These are phyloP conservation scores for Fraxinus cuspidata DNA, from an alignment of 257 asterid species.

Conservation along the genomic window DNA sequence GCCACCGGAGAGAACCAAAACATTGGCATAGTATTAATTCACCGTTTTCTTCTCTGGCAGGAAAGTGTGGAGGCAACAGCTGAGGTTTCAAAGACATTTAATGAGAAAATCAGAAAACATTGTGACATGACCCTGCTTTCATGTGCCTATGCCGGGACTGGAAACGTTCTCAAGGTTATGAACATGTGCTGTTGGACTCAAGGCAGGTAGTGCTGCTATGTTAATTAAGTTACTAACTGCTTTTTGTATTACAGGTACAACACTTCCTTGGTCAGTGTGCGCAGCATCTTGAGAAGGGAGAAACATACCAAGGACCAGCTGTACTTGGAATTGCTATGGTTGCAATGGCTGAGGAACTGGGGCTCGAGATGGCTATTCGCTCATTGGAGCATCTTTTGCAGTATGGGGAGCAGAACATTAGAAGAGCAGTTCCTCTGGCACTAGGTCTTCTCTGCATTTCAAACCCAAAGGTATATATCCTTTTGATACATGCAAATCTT, in stretches of 20 bases:
- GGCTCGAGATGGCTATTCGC: constrained; percentile 95
- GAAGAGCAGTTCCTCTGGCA: constrained; percentile 92
- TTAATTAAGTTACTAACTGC: constrained; percentile 21
- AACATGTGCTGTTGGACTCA: constrained; percentile 3
- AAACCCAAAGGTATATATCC: constrained; percentile 70
- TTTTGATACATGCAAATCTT: neutral
- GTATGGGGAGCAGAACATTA: constrained; percentile 88
- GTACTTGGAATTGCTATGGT: constrained; percentile 99
- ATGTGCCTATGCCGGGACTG: constrained; percentile 98
- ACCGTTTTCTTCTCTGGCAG: constrained; percentile 37
- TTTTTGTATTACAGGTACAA: constrained; percentile 68
- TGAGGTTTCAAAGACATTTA: constrained; percentile 83
- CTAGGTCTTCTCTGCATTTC: constrained; percentile 94
- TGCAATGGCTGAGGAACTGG: constrained; percentile 97
- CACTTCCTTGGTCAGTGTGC: constrained; percentile 94
- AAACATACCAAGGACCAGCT: constrained; percentile 87
- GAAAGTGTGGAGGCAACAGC: constrained; percentile 90
- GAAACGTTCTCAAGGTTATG: constrained; percentile 88
- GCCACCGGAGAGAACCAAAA: constrained; percentile 2
- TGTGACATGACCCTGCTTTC: constrained; percentile 89
- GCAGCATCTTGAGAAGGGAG: constrained; percentile 86
- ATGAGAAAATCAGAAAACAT: constrained; percentile 74
- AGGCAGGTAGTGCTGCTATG: neutral
- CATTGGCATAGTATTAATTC: constrained; percentile 26
- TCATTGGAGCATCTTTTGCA: constrained; percentile 93